Evolutionary conservation across 2,329 filamentous ascomycete genomes (phyloP).

Genomic region (Lachnellula cervina): DNA sequence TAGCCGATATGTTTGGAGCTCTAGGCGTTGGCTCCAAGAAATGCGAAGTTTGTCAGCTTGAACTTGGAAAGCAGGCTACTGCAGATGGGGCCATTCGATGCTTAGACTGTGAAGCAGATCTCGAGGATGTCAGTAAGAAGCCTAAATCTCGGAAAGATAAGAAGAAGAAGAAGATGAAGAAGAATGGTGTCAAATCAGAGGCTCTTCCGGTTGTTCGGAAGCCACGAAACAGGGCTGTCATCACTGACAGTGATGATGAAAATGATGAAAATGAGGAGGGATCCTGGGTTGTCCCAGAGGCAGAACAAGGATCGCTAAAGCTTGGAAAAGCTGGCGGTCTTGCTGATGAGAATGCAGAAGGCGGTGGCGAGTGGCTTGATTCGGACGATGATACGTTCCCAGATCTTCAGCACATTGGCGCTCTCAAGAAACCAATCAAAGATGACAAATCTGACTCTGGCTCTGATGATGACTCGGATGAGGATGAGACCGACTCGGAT

Average conservation of each 20-base stretch:
- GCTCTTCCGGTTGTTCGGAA: constrained; percentile 41
- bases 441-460: constrained; percentile 31
- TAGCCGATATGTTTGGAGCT: constrained; percentile 81
- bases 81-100: constrained; percentile 55
- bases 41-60: constrained; percentile 31
- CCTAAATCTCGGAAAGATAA: constrained; percentile 35
- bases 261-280: constrained; percentile 58
- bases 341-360: constrained; percentile 85
- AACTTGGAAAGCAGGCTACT: constrained; percentile 26
- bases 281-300: constrained; percentile 73
- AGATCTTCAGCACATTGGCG: constrained; percentile 31
- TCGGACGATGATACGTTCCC: constrained; percentile 48
- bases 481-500: constrained; percentile 22
- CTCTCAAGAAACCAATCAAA: constrained; percentile 24
- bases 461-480: constrained; percentile 20
- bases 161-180: constrained; percentile 35
- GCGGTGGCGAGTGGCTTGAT: constrained; percentile 73
- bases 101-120: constrained; percentile 67
- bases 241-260: constrained; percentile 64
- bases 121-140: constrained; percentile 56
- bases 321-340: constrained; percentile 75
- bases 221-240: constrained; percentile 48
- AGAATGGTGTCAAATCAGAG: constrained; percentile 24
- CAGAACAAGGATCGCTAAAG: constrained; percentile 54
- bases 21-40: constrained; percentile 49